Conservation (phyloP, 495 filamentous ascomycete genomes). For the Symbiotaphrina buchneri region DNA sequence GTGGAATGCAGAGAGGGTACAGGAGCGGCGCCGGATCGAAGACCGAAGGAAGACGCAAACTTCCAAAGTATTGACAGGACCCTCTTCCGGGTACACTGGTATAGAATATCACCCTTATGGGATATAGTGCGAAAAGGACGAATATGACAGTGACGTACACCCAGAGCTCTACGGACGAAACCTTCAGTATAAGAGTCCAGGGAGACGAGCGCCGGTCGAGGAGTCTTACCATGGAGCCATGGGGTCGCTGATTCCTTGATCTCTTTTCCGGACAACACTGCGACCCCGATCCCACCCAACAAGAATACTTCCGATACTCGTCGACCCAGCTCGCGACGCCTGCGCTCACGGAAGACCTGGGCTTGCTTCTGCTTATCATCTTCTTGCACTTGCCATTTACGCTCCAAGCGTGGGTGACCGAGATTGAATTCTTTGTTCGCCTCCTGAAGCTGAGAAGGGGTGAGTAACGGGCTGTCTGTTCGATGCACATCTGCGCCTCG, state of each 20-base stretch:
- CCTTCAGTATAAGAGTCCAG: neutral
- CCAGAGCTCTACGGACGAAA: constrained; percentile 20
- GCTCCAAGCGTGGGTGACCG: neutral
- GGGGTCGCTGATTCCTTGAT: neutral
- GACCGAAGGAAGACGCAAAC: constrained; percentile 33
- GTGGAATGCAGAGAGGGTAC: constrained; percentile 58
- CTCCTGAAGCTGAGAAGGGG: constrained; percentile 33
- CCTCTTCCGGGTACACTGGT: neutral
- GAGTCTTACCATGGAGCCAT: neutral
- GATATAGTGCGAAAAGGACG: constrained; percentile 18
- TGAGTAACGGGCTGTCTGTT: constrained; percentile 28
- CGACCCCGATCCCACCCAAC: neutral
- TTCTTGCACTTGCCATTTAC: constrained; percentile 5
- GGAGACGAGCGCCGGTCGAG: neutral
- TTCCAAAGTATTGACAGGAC: constrained; percentile 2
- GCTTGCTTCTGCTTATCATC: constrained; percentile 7
- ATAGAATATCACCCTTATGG: no score
- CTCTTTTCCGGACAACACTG: neutral
- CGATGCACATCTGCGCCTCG: constrained; percentile 11
- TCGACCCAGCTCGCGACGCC: constrained; percentile 1
- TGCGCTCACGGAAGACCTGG: neutral
- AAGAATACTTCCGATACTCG: neutral
- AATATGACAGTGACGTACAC: constrained; percentile 15
- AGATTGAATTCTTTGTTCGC: constrained; percentile 7
- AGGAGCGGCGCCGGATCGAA: constrained; percentile 87